phyloP scores from a whole-genome alignment of 2,329 filamentous ascomycete genomes.

The Calonectria crousiana region DNA sequence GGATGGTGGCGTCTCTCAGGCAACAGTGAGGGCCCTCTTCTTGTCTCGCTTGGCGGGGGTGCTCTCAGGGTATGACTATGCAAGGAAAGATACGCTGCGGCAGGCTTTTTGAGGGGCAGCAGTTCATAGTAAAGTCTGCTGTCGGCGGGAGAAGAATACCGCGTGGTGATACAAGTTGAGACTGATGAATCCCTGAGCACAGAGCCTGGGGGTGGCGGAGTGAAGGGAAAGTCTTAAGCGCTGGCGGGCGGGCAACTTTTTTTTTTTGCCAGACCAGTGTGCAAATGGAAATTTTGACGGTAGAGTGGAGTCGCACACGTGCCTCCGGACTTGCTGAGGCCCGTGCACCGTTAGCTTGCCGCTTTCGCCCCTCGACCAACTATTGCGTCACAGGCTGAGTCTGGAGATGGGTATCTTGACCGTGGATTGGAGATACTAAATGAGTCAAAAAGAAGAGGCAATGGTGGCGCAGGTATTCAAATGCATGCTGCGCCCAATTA shows the following conservation, averaged over 20 bases:
- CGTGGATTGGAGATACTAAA: background rate
- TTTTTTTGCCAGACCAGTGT: slow-evolving; percentile 31
- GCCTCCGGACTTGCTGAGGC: slow-evolving; percentile 28
- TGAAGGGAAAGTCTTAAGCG: slow-evolving; percentile 30
- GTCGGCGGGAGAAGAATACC: background rate
- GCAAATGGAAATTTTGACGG: slow-evolving; percentile 40
- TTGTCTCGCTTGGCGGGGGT: slow-evolving; percentile 24
- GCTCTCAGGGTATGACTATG: slow-evolving; percentile 40
- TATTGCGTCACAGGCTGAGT: slow-evolving; percentile 21
- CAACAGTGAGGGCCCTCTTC: slow-evolving; percentile 32
- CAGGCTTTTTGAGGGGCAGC: slow-evolving; percentile 28
- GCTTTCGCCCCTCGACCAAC: slow-evolving; percentile 8
- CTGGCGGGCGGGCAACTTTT: slow-evolving; percentile 38
- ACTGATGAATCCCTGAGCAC: slow-evolving; percentile 1
- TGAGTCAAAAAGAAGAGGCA: background rate
- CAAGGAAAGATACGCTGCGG: slow-evolving; percentile 38
- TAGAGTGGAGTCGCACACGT: slow-evolving; percentile 48
- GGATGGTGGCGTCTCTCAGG: slow-evolving; percentile 42
- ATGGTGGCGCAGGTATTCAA: slow-evolving; percentile 7
- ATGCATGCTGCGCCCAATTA: background rate
- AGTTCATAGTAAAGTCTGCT: slow-evolving; percentile 45
- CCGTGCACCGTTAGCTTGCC: slow-evolving; percentile 26
- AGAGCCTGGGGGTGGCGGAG: slow-evolving; percentile 24
- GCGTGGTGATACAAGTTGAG: slow-evolving; percentile 2
- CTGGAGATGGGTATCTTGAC: background rate